These are phyloP conservation scores for Beauveria brongniartii DNA, from an alignment of 2,329 filamentous ascomycete genomes.

Conservation along the genomic window DNA sequence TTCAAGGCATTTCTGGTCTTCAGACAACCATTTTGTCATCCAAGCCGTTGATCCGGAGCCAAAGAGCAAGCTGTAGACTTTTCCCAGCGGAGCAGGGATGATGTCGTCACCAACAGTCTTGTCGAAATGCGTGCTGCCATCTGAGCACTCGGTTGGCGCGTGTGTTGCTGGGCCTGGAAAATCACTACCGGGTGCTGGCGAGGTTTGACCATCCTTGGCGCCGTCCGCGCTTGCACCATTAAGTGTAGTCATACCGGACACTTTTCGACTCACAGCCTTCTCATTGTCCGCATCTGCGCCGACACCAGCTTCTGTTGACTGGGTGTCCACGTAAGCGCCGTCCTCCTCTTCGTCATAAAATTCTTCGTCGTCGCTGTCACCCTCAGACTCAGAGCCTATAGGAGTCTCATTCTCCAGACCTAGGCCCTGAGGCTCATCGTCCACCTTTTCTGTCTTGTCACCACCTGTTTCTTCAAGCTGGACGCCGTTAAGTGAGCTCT, in stretches of 20 bases:
- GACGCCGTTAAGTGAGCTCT: conserved; percentile 85
- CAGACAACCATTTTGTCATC: conserved; percentile 78
- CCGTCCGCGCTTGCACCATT: conserved; percentile 42
- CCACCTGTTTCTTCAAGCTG: conserved; percentile 72
- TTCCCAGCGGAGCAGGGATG: conserved; percentile 80
- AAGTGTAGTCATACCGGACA: conserved; percentile 46
- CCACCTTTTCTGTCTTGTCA: conserved; percentile 84
- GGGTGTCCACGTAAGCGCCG: conserved; percentile 61
- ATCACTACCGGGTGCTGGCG: conserved; percentile 43
- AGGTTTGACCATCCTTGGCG: conserved; percentile 36
- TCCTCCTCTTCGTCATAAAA: conserved; percentile 75
- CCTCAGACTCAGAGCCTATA: conserved; percentile 50
- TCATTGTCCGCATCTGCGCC: conserved; percentile 46
- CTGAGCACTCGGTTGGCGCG: conserved; percentile 76
- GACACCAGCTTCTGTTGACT: conserved; percentile 29
- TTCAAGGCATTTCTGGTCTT: conserved; percentile 85
- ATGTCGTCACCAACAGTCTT: conserved; percentile 78
- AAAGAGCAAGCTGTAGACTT: conserved; percentile 83
- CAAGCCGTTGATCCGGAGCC: conserved; percentile 71
- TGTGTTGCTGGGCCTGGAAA: conserved; percentile 83
- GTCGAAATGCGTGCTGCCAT: conserved; percentile 72
- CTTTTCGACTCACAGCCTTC: conserved; percentile 58
- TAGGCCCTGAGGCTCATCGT: conserved; percentile 35
- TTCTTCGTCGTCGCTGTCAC: conserved; percentile 61
- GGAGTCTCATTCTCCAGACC: conserved; percentile 29